Evolutionary conservation across 768 basidiomycete genomes (phyloP), one percentile per base, ranked within the genome.

Genomic region (Psilocybe subaeruginosa): DNA sequence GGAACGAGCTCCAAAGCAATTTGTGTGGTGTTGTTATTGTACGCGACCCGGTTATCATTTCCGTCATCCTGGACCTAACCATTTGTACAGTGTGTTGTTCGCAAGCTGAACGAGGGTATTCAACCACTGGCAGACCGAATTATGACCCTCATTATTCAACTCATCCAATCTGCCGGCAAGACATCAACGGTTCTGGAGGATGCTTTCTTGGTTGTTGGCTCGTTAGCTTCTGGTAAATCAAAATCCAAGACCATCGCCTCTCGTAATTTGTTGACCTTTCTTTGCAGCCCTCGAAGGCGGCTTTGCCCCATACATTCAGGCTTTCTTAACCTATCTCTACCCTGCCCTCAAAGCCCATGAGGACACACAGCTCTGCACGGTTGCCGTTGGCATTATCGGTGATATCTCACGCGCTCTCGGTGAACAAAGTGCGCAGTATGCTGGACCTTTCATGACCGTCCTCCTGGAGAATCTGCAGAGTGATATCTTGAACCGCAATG

Each of bases 1-100:
- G 97, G 95, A 97, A 97, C 70, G 97, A 99, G 73, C 82, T 99
- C 27, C 96, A 97, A 73, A 90, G 93, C 76, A 97, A 97, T 77
- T 83, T 98, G 67, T 97, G 95, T 73, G 88, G 90, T 65, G 92
- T 97, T 50, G 82, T 93, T 56, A 91, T 93, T 57, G 93, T 94
- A 70, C 71, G 92, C 79, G 45, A 5, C 45, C 6, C 5, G 30
- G 11, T 53, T n/a, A 31, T 16, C 23, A 53, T 49, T 19, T 56
- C 6, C 12, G 37, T 19, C 37, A 30, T 17, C 30, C 52, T 8
- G 49, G 30, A 39, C 29, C 56, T 65, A 31, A 57, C 23, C 47
- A 63, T 63, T 16, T 41, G 11, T 31, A 6, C 73, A 97, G 91
- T 87, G 86, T 69, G 88, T 95, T 46, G 86, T 95, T 62, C 92